Evolutionary conservation across 148 eudicot species (phyloP), one percentile per base, ranked within the genome.

Genomic region (Persicaria maculosa): DNA sequence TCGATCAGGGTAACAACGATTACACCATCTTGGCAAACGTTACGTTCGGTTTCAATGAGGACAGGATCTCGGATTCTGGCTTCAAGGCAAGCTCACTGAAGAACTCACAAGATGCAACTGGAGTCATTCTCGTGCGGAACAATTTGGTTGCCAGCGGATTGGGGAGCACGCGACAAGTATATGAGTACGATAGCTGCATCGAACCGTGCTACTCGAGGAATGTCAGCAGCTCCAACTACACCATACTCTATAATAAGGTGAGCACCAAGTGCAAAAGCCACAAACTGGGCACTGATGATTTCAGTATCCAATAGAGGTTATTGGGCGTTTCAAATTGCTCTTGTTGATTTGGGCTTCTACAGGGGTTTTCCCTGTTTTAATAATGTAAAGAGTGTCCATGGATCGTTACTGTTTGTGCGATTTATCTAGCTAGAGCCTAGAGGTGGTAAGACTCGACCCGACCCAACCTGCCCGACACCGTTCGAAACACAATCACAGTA

Each of bases 171-270:
- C 80, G 80, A 55, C 84, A 88, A 71, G 74, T 45, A 53, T 88
- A 88, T 77, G 50, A 64, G 1, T 88, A 78, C 44, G 70, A 73
- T 17, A 62, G 77, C 9, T 74, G 81, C 75, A 58, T 78, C 9
- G 68, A 52, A 4, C 80, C 19, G n/a, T 90, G 96, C 78, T 92
- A 92, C 78, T 81, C 79, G 75, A 86, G 97, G 85, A 83, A 84
- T 72, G 82, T 92, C n/a, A 83, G 90, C 74, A 84, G 91, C 83
- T 88, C 84, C 6, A 92, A 92, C 70, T 90, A 88, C 83, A 88
- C 90, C 25, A 84, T 92, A 83, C 70, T 88, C 67, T 76, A 85
- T 43, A 95, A 92, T 77, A 55, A 86, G 47, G 90, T 73, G 72
- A 77, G 78, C 79, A 47, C 74, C 70, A 78, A 72, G 55, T 92